These are phyloP conservation scores for Limnomonas spitsbergensis DNA, from an alignment of 139 green algal species.

Conservation along the genomic window DNA sequence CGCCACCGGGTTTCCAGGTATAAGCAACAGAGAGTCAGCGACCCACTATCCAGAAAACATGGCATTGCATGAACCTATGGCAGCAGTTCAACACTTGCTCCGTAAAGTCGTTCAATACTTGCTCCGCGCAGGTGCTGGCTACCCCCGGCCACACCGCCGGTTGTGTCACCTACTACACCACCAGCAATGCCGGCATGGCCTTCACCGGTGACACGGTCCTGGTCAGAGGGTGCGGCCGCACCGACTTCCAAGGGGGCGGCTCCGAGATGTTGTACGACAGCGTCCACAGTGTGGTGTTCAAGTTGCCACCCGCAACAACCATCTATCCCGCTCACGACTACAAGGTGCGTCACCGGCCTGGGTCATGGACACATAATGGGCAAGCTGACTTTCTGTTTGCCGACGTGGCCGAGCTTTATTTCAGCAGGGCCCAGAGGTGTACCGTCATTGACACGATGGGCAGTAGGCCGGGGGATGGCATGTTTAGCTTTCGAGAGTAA, in stretches of 20 bases:
- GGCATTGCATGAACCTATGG: no score
- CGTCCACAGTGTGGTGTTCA: constrained; percentile 48
- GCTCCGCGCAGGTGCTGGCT: constrained; percentile 19
- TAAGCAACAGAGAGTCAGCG: no score
- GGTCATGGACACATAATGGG: background rate
- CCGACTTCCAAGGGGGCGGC: constrained; percentile 62
- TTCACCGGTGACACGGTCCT: constrained; percentile 69
- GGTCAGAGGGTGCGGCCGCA: constrained; percentile 64
- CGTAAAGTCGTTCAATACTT: no score
- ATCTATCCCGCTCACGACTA: constrained; percentile 69
- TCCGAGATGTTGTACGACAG: background rate
- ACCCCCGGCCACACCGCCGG: constrained; percentile 62
- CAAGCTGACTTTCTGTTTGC: no score
- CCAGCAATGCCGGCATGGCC: constrained; percentile 23
- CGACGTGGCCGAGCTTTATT: no score
- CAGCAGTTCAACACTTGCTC: no score
- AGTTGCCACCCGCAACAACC: constrained; percentile 38
- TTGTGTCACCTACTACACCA: constrained; percentile 51
- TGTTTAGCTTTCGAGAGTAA: no score
- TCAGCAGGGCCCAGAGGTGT: no score
- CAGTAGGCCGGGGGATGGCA: no score
- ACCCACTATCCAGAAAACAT: no score
- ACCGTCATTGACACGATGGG: no score
- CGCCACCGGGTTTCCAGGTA: no score
- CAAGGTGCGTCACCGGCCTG: constrained; percentile 20